Conservation (phyloP, 2,329 filamentous ascomycete genomes). For the Fusarium incarnatum region DNA sequence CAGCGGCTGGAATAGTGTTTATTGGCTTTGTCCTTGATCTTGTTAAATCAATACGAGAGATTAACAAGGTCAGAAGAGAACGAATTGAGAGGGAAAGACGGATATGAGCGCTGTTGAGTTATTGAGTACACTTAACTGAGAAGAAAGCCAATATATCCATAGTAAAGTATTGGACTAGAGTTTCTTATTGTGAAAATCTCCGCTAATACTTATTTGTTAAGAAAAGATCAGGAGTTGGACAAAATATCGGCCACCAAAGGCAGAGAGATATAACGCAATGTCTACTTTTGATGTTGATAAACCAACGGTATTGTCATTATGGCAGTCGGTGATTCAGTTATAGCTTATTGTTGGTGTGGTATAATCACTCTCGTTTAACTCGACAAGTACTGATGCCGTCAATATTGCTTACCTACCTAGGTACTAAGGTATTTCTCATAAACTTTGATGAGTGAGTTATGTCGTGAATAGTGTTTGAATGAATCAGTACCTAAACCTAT, state of each 20-base stretch:
- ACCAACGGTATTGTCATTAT: background rate
- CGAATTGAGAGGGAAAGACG: background rate
- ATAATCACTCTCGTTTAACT: background rate
- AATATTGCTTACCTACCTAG: too few species aligned
- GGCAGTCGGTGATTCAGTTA: background rate
- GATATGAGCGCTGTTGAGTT: background rate
- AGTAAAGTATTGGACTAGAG: background rate
- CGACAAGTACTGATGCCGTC: background rate
- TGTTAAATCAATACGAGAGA: background rate
- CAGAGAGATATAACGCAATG: background rate
- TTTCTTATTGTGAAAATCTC: background rate
- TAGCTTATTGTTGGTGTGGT: background rate
- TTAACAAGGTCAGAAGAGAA: background rate
- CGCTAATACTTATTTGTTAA: background rate
- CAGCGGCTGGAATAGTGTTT: background rate
- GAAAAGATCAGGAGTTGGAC: background rate
- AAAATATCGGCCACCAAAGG: background rate
- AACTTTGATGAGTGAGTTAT: background rate
- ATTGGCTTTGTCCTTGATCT: slow-evolving; percentile 5
- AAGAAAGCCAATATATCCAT: background rate
- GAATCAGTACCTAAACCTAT: background rate
- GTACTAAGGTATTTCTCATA: background rate
- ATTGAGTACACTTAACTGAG: background rate
- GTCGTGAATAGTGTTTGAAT: background rate
- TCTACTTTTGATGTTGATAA: background rate